Percentiles rank a stretch among this genome's conserved stretches.
These are phyloP conservation scores for Ogataea nitratoaversa DNA, from an alignment of 805 yeast species.

Conservation along the genomic window DNA sequence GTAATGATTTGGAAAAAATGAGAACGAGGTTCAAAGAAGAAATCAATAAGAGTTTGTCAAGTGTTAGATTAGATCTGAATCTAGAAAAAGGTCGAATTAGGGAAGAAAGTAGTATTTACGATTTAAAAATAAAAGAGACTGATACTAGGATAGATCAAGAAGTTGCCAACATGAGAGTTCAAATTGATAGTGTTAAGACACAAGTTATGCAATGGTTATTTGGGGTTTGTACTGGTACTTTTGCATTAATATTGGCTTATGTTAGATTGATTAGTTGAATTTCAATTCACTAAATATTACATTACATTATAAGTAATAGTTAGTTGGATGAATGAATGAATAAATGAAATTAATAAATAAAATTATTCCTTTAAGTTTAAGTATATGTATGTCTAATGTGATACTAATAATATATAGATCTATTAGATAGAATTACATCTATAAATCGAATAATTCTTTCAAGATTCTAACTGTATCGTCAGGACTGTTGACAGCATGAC, in stretches of 20 bases:
- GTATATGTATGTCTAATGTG: no score
- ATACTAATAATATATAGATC: background rate
- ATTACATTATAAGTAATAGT: no score
- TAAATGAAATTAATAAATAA: no score
- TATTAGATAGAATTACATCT: conserved; percentile 12
- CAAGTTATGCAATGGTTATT: conserved; percentile 98
- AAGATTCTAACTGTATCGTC: conserved; percentile 83
- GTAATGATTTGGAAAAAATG: conserved; percentile 80
- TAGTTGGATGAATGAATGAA: no score
- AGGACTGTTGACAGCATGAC: conserved; percentile 89
- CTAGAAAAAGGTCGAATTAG: conserved; percentile 93
- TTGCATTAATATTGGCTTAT: conserved; percentile 89
- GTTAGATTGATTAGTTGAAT: conserved; percentile 53
- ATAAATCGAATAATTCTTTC: conserved; percentile 70
- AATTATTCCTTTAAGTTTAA: no score
- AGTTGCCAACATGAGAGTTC: conserved; percentile 89
- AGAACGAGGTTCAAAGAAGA: conserved; percentile 85
- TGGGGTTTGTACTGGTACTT: conserved; percentile 97
- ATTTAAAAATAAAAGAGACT: conserved; percentile 89
- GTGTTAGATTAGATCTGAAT: conserved; percentile 85
- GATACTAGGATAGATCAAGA: conserved; percentile 95
- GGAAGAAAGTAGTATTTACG: conserved; percentile 91
- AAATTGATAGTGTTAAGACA: conserved; percentile 90
- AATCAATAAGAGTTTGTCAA: conserved; percentile 83
- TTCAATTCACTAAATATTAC: no score